Conservation (phyloP, 352 stramenopile species). For the Pythium grandisporangium region DNA sequence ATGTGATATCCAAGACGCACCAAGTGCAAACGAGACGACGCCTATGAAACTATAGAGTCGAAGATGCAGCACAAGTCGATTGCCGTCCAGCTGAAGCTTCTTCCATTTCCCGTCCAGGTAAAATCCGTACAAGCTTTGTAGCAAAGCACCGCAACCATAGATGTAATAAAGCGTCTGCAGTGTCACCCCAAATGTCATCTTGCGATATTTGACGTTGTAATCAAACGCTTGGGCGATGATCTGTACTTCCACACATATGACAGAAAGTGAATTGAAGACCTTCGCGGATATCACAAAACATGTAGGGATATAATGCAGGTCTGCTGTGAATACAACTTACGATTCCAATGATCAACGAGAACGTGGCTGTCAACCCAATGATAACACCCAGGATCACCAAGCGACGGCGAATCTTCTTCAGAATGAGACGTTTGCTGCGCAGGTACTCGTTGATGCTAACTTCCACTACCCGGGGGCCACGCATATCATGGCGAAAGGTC, state of each 20-base stretch:
- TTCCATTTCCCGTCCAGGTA: constrained; percentile 59
- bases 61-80: constrained; percentile 58
- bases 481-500: constrained; percentile 65
- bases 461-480: constrained; percentile 52
- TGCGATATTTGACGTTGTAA: constrained; percentile 38
- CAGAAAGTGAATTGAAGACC: too few species aligned
- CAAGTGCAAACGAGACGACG: constrained; percentile 28
- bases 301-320: too few species aligned
- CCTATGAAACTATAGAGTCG: constrained; percentile 52
- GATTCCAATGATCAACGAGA: constrained; percentile 34
- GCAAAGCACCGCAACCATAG: constrained; percentile 28
- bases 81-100: constrained; percentile 48
- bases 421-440: constrained; percentile 56
- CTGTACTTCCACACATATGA: constrained; percentile 19
- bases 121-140: constrained; percentile 56
- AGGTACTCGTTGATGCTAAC: constrained; percentile 65
- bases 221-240: constrained; percentile 36
- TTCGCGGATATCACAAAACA: too few species aligned
- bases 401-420: constrained; percentile 66
- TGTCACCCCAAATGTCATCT: constrained; percentile 7
- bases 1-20: constrained; percentile 14
- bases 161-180: constrained; percentile 74
- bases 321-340: too few species aligned
- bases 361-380: constrained; percentile 32
- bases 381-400: constrained; percentile 46